These are phyloP conservation scores for Bryoglossum gracile DNA, from an alignment of 495 filamentous ascomycete species.

Conservation along the genomic window DNA sequence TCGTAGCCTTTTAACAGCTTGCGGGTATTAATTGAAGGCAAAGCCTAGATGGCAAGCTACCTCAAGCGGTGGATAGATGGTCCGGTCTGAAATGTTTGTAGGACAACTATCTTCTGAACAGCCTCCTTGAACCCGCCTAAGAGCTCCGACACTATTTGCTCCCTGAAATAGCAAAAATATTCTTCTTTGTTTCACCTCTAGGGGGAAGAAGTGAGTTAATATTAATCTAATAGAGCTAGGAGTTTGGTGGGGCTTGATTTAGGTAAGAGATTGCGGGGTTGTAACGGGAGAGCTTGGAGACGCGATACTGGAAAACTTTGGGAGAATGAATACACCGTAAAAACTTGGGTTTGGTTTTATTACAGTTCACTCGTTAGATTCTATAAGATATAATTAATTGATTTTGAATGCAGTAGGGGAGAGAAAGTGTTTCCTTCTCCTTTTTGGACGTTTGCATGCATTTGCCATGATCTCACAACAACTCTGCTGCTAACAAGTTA, in stretches of 20 bases:
- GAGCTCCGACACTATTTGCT: background rate
- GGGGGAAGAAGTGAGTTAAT: too few species aligned
- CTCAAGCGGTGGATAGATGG: background rate
- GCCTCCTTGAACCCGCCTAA: background rate
- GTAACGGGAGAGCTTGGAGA: background rate
- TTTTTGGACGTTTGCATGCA: too few species aligned
- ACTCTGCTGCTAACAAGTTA: too few species aligned
- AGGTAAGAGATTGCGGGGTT: background rate
- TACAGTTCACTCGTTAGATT: constrained; percentile 29
- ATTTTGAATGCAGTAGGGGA: too few species aligned
- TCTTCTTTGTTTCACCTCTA: background rate
- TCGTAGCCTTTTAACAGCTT: background rate
- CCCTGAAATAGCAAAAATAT: constrained; percentile 2
- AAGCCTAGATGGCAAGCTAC: background rate
- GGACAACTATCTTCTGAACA: constrained; percentile 1
- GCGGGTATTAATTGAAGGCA: background rate
- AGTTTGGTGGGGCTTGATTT: background rate
- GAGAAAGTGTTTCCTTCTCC: too few species aligned
- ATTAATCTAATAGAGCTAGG: background rate
- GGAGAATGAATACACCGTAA: background rate
- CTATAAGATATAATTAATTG: background rate
- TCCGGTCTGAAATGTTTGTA: constrained; percentile 3
- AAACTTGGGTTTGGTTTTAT: constrained; percentile 26
- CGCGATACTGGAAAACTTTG: too few species aligned
- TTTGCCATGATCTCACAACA: too few species aligned